phyloP scores from a whole-genome alignment of 176 grass and related monocot species.

The Tillandsia leiboldiana region DNA sequence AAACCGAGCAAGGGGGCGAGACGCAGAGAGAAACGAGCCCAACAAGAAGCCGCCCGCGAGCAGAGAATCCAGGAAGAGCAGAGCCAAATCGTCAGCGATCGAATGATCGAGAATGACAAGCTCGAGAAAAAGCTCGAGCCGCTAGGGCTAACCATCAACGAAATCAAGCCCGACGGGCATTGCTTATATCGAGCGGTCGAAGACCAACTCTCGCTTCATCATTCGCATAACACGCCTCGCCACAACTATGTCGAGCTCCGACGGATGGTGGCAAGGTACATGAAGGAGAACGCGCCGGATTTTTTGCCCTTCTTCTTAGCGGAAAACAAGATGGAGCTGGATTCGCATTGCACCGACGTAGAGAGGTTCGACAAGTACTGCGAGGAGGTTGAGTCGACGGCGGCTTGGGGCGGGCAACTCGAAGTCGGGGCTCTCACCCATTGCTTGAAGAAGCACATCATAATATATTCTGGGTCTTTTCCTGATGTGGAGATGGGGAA shows the following conservation, averaged over 20 bases:
- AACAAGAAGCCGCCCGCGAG: slow-evolving; percentile 19
- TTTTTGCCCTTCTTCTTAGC: slow-evolving; percentile 84
- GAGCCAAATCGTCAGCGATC: slow-evolving; percentile 17
- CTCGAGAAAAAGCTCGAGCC: slow-evolving; percentile 14
- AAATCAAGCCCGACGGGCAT: slow-evolving; percentile 22
- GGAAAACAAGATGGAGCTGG: slow-evolving; percentile 56
- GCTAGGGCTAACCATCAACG: slow-evolving; percentile 15
- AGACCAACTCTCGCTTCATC: slow-evolving; percentile 8
- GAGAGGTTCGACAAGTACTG: slow-evolving; percentile 74
- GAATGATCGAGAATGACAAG: slow-evolving; percentile 16
- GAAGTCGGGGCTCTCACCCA: slow-evolving; percentile 80
- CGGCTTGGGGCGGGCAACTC: slow-evolving; percentile 88
- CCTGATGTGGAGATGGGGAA: slow-evolving; percentile 94
- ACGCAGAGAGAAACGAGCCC: slow-evolving; percentile 9
- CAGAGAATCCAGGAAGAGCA: slow-evolving; percentile 20
- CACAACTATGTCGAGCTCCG: slow-evolving; percentile 61
- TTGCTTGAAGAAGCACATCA: slow-evolving; percentile 73
- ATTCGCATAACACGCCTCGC: background rate
- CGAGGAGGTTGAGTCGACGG: slow-evolving; percentile 57
- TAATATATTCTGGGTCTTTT: slow-evolving; percentile 85
- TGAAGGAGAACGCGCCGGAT: slow-evolving; percentile 48
- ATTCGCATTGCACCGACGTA: slow-evolving; percentile 26
- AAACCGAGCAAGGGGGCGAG: slow-evolving; percentile 8
- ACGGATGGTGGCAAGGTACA: slow-evolving; percentile 64
- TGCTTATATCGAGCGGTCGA: slow-evolving; percentile 20